These are phyloP conservation scores for Clonostachys rosea DNA, from an alignment of 2,329 filamentous ascomycete genomes.

Conservation along the genomic window DNA sequence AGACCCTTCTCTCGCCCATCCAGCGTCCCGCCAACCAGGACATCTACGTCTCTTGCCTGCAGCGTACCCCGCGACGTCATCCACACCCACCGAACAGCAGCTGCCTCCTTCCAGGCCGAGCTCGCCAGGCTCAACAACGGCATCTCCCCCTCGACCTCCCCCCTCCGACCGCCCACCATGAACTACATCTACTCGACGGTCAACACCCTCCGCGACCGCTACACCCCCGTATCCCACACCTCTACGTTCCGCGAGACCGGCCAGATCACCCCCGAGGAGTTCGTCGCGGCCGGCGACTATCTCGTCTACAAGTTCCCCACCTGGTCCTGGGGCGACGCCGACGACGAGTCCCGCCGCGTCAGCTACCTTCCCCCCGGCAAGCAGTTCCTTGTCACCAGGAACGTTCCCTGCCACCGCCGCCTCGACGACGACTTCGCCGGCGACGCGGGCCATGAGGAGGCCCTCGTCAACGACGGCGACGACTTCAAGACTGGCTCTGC, in stretches of 20 bases:
- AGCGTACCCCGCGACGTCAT: no score
- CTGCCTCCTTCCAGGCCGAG: no score
- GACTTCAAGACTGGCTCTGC: conserved; percentile 41
- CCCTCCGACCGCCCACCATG: conserved; percentile 44
- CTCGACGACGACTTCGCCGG: conserved; percentile 92
- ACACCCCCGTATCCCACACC: conserved; percentile 82
- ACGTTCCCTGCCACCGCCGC: conserved; percentile 87
- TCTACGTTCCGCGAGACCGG: conserved; percentile 93
- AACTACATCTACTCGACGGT: conserved; percentile 90
- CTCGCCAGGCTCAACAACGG: no score
- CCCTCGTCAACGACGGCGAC: conserved; percentile 70
- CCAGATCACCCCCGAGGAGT: conserved; percentile 96
- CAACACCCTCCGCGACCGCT: conserved; percentile 86
- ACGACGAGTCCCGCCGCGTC: conserved; percentile 73
- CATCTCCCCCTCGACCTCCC: no score
- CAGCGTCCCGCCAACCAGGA: no score
- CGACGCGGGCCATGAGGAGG: conserved; percentile 80
- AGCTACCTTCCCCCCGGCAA: conserved; percentile 81
- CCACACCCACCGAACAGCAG: no score
- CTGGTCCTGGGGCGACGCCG: conserved; percentile 93
- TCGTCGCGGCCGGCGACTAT: conserved; percentile 92
- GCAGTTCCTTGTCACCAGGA: conserved; percentile 92
- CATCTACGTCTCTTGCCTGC: no score
- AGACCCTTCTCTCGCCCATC: no score
- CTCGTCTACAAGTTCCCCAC: conserved; percentile 98